Percentiles rank a stretch among this genome's conserved stretches.
Conservation (phyloP, 306 rosid species). For the Pyrus bretschneideri region DNA sequence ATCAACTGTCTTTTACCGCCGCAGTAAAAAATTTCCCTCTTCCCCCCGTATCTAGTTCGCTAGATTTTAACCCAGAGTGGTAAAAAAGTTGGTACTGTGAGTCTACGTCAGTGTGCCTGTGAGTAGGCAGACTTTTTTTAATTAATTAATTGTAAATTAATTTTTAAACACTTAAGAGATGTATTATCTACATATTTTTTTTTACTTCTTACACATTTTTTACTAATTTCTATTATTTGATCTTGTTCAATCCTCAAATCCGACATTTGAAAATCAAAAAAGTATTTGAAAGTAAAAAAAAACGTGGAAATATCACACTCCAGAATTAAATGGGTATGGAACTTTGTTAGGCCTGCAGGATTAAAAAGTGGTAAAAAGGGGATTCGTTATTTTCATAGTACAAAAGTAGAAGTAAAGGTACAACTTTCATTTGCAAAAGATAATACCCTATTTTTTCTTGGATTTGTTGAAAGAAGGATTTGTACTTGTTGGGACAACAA, state of each 20-base stretch:
- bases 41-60: background rate
- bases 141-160: no score
- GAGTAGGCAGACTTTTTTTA: background rate
- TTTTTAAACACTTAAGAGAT: no score
- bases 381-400: no score
- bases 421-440: background rate
- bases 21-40: background rate
- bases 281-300: no score
- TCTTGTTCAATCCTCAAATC: fast-evolving
- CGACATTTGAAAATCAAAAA: no score
- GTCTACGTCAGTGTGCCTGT: background rate
- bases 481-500: background rate
- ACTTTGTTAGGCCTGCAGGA: background rate
- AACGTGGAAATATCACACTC: fast-evolving
- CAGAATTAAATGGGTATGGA: background rate
- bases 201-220: fast-evolving
- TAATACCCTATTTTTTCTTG: background rate
- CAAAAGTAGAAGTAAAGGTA: no score
- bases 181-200: fast-evolving
- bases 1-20: background rate
- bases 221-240: fast-evolving
- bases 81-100: background rate
- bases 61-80: background rate
- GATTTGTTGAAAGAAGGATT: background rate
- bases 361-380: background rate